These are phyloP conservation scores for Salix caprea DNA, from an alignment of 345 rosid species.

Conservation along the genomic window DNA sequence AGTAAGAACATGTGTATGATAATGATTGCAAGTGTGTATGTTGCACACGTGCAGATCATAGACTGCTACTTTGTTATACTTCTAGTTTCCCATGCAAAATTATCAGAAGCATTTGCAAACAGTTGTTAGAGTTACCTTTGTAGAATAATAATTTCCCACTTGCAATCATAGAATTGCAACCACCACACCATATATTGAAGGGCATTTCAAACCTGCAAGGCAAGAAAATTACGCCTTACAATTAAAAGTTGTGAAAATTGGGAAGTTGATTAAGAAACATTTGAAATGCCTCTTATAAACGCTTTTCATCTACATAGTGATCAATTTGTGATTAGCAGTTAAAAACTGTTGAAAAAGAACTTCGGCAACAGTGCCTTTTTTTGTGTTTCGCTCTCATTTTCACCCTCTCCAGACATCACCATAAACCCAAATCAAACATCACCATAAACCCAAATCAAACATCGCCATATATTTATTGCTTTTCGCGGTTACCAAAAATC, in stretches of 20 bases:
- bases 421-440: neutral
- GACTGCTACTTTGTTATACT: neutral
- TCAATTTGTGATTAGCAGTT: neutral
- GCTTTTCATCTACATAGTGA: neutral
- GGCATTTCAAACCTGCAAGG: slow-evolving; percentile 93
- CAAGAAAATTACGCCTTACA: neutral
- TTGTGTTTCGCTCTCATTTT: neutral
- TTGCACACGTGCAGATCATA: neutral
- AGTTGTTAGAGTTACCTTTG: slow-evolving; percentile 52
- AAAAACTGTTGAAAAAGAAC: neutral
- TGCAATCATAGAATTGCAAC: slow-evolving; percentile 85
- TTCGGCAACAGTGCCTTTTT: neutral
- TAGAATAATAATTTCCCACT: slow-evolving; percentile 96
- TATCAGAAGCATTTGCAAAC: neutral
- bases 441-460: neutral
- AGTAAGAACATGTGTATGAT: neutral
- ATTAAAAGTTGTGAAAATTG: neutral
- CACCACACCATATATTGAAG: slow-evolving; percentile 92
- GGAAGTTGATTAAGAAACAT: neutral
- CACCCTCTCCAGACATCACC: neutral
- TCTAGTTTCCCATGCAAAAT: neutral
- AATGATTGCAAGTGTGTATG: neutral
- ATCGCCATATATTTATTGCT: neutral
- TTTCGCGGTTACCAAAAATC: neutral
- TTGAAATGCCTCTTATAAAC: neutral